Evolutionary conservation across 2,329 filamentous ascomycete genomes (phyloP), one percentile per base, ranked within the genome.

Genomic region (Biscogniauxia sp.): DNA sequence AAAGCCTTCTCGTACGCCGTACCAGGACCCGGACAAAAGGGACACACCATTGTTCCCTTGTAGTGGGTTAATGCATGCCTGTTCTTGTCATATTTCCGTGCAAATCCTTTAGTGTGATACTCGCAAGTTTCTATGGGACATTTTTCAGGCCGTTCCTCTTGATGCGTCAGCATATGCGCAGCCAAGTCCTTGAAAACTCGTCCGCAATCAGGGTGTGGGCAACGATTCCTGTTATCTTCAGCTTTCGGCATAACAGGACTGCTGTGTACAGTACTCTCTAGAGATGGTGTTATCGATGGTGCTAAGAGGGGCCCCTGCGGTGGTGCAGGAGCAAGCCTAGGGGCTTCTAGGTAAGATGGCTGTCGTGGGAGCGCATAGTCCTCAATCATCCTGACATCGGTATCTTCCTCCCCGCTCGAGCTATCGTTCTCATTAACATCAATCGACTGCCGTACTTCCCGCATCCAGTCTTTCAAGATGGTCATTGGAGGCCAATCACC

Each of bases 41-140:
- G 93, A 73, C 93, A 97, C 23, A 97, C 92, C 93, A 97, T 97
- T 54, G 91, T 97, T 50, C 93, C 93, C 79, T 97, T 97, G 84
- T 97, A 97, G 75, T 97, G 93, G 5, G 93, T 97, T 64, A 97
- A 78, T 5, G 93, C 96, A 75, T 97, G 93, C 52, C 93, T 83
- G 78, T 97, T 97, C 83, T 96, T 96, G 81, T 97, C 93, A 74
- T 97, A 97, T 78, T 97, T 97, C 69, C 93, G 85, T 11, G 93
- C 93, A 72, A 97, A 97, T 3, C 93, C 93, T 78, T 97, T 97
- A 72, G 85, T 80, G 79, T 96, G 89, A 77, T 97, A 97, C 71
- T 96, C 92, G 80, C 93, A 97, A 0, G 88, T 95, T 60, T 89
- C 82, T 68, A 97, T 97, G 0, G 93, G 93, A 77, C 93, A 97